Evolutionary conservation across 106 monocot genomes (phyloP), one percentile per base, ranked within the genome.

Genomic region (Allium fistulosum): DNA sequence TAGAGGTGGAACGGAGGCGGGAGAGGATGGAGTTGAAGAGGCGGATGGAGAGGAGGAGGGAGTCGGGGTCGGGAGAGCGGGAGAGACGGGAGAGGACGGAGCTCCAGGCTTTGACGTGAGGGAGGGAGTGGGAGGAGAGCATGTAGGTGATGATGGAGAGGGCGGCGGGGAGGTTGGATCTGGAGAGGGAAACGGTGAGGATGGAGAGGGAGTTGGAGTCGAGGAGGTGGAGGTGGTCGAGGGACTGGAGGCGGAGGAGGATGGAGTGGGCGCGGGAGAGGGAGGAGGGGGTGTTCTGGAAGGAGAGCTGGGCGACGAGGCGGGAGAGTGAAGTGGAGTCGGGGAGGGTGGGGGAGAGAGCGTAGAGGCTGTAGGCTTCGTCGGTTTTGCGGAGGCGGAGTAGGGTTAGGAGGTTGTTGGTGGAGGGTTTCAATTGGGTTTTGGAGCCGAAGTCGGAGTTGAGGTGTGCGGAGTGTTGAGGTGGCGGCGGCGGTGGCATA

Each of bases 81-180:
- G 90, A 74, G 58, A 94, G 87, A 71, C 84, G 77, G 79, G 67
- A 69, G 70, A 76, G 79, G 58, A 83, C 87, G 72, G 90, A 74
- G 62, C 79, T 78, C 94, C 94, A 94, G 47, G 94, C 85, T 71
- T 90, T 90, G 72, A 85, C 85, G 69, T 90, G 87, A 56, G 90
- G 94, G 61, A 90, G 87, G 62, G 77, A 79, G 37, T 76, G 77
- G 53, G 81, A 80, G 51, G 68, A 72, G 67, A 85, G 77, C 74
- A 85, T 80, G 75, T 66, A 69, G 62, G 58, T 68, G 68, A 82
- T 10, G 61, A 85, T 15, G 52, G 82, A 75, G 67, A 74, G 66
- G 69, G 85, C 75, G 63, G 65, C 80, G 22, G 64, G 6, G 37
- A 64, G 12, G 18, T 63, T 53, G 70, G 74, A 71, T 11, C 65